Conservation (phyloP, 1,284 basidiomycete species). For the Hemileia vastatrix region DNA sequence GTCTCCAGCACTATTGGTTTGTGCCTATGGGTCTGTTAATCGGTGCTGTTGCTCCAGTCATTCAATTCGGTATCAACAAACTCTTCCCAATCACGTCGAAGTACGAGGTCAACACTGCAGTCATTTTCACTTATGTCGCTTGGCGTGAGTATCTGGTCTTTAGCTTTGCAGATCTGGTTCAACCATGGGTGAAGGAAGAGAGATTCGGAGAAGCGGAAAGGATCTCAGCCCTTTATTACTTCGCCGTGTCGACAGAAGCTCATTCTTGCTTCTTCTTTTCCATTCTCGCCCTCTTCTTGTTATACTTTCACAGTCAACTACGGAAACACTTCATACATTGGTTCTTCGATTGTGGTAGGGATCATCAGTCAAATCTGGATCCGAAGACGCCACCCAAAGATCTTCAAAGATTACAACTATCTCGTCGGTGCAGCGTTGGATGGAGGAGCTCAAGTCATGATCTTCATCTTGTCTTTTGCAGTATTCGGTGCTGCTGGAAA, state of each 20-base stretch:
- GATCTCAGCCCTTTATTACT: too few relatives aligned
- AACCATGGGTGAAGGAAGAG: too few relatives aligned
- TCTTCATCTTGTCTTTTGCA: constrained; percentile 59
- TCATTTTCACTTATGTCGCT: background rate
- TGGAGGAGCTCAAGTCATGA: constrained; percentile 59
- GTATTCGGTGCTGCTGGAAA: constrained; percentile 58
- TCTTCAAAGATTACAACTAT: constrained; percentile 60
- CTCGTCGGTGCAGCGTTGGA: constrained; percentile 59
- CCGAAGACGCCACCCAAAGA: constrained; percentile 52
- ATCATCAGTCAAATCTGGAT: constrained; percentile 55
- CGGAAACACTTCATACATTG: constrained; percentile 53
- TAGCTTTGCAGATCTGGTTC: too few relatives aligned
- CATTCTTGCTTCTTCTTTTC: too few relatives aligned
- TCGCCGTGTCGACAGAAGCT: too few relatives aligned
- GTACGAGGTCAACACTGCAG: background rate
- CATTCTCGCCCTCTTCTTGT: constrained; percentile 31
- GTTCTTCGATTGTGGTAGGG: constrained; percentile 52
- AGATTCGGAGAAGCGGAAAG: too few relatives aligned
- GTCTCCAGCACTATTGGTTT: background rate
- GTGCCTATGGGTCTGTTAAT: background rate
- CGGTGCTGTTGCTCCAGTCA: background rate
- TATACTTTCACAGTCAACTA: constrained; percentile 50
- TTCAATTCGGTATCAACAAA: background rate
- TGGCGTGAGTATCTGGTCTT: background rate
- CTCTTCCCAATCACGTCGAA: background rate